Conservation (phyloP, 345 rosid species). For the Aegle marmelos region DNA sequence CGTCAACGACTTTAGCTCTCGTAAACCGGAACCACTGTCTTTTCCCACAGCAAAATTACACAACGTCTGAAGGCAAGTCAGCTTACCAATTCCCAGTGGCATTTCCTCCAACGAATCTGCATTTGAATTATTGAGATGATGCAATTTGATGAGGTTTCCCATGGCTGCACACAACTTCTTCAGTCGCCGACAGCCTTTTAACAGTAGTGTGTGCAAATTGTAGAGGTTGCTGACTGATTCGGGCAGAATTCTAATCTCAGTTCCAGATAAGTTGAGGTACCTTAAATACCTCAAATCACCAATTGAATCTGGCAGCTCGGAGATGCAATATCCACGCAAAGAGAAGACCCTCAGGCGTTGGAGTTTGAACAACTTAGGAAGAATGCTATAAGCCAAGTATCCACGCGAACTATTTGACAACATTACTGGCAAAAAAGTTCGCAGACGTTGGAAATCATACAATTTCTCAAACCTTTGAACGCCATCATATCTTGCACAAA, state of each 20-base stretch:
- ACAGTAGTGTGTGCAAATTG: neutral
- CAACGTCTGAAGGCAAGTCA: neutral
- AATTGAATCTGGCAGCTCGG: neutral
- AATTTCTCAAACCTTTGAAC: neutral
- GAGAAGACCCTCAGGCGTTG: constrained; percentile 1
- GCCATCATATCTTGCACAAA: neutral
- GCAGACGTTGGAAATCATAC: neutral
- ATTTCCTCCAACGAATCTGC: neutral
- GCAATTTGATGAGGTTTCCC: neutral
- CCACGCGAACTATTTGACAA: fast-evolving
- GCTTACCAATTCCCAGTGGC: neutral
- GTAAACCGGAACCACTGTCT: neutral
- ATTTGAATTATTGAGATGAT: neutral
- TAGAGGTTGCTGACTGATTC: neutral
- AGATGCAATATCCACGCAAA: neutral
- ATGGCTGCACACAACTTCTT: neutral
- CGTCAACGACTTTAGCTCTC: neutral
- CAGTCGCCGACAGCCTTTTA: neutral
- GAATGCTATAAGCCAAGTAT: neutral
- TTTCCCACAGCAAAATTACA: constrained; percentile 7
- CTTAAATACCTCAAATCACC: neutral
- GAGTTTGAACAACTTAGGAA: neutral
- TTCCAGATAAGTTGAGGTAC: constrained; percentile 2
- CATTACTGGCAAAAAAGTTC: neutral
- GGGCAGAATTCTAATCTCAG: neutral